phyloP scores from a whole-genome alignment of 768 basidiomycete genomes.

The Paxillus involutus region DNA sequence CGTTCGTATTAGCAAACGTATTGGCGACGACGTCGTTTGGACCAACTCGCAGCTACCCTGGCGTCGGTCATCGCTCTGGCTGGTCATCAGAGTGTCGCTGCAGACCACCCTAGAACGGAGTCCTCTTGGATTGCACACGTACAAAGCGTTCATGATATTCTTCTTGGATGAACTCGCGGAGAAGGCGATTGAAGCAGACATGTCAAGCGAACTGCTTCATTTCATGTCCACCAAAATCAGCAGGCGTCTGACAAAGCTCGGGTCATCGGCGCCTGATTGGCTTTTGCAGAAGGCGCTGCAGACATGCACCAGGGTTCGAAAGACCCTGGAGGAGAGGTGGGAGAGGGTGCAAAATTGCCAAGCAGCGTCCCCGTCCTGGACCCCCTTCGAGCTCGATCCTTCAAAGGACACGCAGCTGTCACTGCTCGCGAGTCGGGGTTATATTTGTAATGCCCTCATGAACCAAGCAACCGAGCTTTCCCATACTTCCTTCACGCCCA shows the following conservation, averaged over 20 bases:
- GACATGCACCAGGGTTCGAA: conserved; percentile 24
- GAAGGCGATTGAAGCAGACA: conserved; percentile 10
- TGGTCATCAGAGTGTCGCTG: conserved; percentile 32
- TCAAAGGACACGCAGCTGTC: conserved; percentile 33
- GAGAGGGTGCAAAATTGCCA: conserved; percentile 24
- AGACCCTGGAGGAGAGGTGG: conserved; percentile 35
- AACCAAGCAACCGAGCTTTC: conserved; percentile 5
- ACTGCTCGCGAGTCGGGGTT: conserved; percentile 26
- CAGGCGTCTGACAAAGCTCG: conserved; percentile 28
- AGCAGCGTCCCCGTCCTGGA: conserved; percentile 27
- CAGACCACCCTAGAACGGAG: conserved; percentile 29
- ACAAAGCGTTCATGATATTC: conserved; percentile 51
- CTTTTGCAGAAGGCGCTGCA: conserved; percentile 38
- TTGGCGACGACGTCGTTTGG: conserved; percentile 32
- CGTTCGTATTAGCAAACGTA: conserved; percentile 30
- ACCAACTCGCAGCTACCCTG: conserved; percentile 24
- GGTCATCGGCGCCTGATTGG: conserved; percentile 23
- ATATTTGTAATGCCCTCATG: conserved; percentile 24
- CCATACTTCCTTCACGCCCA: background rate
- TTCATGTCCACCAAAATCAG: conserved; percentile 28
- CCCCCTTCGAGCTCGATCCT: conserved; percentile 27
- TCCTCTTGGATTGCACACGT: conserved; percentile 20
- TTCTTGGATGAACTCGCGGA: conserved; percentile 32
- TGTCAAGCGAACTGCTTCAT: conserved; percentile 28
- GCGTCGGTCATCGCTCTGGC: conserved; percentile 38